phyloP scores from a whole-genome alignment of 345 rosid species.

The Citrus medica region DNA sequence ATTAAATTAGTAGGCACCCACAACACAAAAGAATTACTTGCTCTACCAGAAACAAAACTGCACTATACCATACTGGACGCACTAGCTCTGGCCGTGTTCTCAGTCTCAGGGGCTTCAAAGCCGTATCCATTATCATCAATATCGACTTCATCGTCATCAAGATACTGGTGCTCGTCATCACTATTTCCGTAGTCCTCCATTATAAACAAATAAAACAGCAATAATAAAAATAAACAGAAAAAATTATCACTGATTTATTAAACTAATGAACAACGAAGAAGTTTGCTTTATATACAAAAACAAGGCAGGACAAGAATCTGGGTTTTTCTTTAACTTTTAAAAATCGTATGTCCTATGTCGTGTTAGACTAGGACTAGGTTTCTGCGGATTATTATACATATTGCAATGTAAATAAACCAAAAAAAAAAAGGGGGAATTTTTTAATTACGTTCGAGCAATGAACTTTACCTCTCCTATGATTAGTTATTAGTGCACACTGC shows the following conservation, averaged over 20 bases:
- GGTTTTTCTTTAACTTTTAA: too few relatives aligned
- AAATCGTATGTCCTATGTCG: too few relatives aligned
- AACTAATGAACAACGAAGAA: background rate
- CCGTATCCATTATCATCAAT: background rate
- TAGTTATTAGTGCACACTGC: too few relatives aligned
- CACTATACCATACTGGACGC: slow-evolving; percentile 2
- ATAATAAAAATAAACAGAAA: background rate
- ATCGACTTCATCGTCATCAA: background rate
- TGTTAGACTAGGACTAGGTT: background rate
- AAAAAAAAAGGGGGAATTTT: too few relatives aligned
- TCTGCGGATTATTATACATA: background rate
- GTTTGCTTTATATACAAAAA: background rate
- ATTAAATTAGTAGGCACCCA: background rate
- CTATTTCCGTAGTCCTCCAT: background rate
- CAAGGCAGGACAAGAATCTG: too few relatives aligned
- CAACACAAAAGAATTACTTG: background rate
- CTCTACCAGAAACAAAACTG: background rate
- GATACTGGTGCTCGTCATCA: background rate
- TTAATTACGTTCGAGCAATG: too few relatives aligned
- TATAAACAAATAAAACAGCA: background rate
- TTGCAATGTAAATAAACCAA: too few relatives aligned
- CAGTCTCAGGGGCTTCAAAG: background rate
- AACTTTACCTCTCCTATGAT: too few relatives aligned
- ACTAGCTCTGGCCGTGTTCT: background rate
- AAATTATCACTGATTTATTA: background rate